Evolutionary conservation across 306 rosid genomes (phyloP).

Genomic region (Dryas drummondii): DNA sequence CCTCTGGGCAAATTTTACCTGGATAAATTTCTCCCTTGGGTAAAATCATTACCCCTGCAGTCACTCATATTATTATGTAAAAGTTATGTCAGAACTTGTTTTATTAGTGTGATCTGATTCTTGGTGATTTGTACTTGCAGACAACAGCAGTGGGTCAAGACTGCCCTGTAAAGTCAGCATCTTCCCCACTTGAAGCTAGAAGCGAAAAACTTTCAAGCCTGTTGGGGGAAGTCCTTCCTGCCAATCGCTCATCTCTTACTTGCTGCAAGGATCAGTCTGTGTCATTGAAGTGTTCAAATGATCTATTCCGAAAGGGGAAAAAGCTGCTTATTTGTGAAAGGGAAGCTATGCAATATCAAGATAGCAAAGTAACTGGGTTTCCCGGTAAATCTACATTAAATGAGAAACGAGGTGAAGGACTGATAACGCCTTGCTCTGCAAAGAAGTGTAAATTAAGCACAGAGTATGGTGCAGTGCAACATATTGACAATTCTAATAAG

Average conservation of each 20-base stretch:
- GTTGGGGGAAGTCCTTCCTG: constrained; percentile 62
- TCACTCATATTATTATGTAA: constrained; percentile 10
- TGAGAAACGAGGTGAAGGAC: constrained; percentile 39
- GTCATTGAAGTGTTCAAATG: constrained; percentile 37
- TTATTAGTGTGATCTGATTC: constrained; percentile 25
- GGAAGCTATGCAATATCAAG: constrained; percentile 42
- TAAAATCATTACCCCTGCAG: constrained; percentile 30
- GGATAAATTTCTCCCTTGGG: constrained; percentile 45
- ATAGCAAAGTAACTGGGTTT: constrained; percentile 37
- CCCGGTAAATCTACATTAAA: constrained; percentile 36
- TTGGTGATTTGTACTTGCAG: constrained; percentile 48
- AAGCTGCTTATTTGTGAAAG: constrained; percentile 32
- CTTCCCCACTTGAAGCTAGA: constrained; percentile 35
- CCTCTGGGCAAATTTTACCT: constrained; percentile 28
- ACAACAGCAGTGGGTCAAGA: constrained; percentile 35
- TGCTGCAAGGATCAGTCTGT: constrained; percentile 42
- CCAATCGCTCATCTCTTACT: constrained; percentile 74
- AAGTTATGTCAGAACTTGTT: constrained; percentile 8
- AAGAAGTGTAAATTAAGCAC: constrained; percentile 67
- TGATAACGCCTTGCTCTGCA: constrained; percentile 45
- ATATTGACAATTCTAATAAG: constrained; percentile 36
- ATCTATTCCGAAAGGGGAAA: constrained; percentile 28
- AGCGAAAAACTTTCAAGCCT: constrained; percentile 32
- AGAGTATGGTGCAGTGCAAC: constrained; percentile 42
- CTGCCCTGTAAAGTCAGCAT: constrained; percentile 35